Evolutionary conservation across 306 rosid genomes (phyloP), one percentile per base, ranked within the genome.

Genomic region (Inga leiocalycina): DNA sequence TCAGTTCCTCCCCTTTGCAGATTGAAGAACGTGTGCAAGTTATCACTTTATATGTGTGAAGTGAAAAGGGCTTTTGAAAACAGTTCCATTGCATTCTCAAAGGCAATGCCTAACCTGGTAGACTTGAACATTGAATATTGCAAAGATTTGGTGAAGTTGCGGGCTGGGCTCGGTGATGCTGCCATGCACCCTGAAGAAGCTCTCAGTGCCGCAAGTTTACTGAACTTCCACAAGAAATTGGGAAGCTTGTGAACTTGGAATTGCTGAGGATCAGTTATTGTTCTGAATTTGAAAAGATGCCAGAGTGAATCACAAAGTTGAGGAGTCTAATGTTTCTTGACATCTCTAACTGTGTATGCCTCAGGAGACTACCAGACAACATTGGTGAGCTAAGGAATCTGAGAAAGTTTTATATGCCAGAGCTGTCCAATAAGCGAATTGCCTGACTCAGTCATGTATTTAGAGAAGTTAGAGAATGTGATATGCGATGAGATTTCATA

Each of bases 11-110:
- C 68, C 71, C 61, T 84, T 14, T 12, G 17, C 13, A 37, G 57
- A 59, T 74, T 86, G 67, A 44, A 46, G 68, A 74, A 82, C 49
- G 64, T 88, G 44, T 32, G 43, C 61, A 88, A 90, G 66, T 30
- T 86, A 22, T 90, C 93, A 13, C 74, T 88, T 19, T 88, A 57
- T 30, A 84, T 76, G 88, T 89, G 93, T 32, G 80, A 71, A 9
- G 71, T 82, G 10, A 66, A 78, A 43, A 35, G 54, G 37, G 88
- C 88, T 48, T 90, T 90, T 81, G 71, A 27, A 12, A 61, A 49
- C 2, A 35, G 27, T 37, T 37, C 73, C 22, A 8, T 37, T 13
- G 24, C 37, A 68, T 30, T 68, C 24, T 68, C 73, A 35, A 37
- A 35, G 10, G 73, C 46, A 68, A 37, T 68, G 46, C 73, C 73